Conservation (phyloP, 2,329 filamentous ascomycete species). For the Endoconidiophora laricicola region DNA sequence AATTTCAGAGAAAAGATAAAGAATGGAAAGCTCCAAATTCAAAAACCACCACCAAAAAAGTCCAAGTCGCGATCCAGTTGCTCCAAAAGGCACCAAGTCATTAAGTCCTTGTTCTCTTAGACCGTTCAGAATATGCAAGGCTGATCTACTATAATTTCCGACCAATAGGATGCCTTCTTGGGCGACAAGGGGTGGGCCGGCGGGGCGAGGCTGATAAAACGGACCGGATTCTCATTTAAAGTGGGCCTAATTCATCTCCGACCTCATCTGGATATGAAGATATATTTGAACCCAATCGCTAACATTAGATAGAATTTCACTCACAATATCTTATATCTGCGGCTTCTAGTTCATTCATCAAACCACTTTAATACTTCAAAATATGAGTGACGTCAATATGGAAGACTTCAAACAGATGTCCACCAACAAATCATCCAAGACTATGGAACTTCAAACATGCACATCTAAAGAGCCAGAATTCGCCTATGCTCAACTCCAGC, state of each 20-base stretch:
- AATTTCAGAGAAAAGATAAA: neutral
- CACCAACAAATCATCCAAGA: conserved; percentile 19
- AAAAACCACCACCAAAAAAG: neutral
- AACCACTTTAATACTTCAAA: too few relatives aligned
- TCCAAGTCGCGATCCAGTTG: neutral
- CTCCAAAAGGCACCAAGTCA: neutral
- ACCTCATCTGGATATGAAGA: neutral
- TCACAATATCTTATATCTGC: too few relatives aligned
- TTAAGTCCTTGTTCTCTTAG: neutral
- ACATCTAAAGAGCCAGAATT: conserved; percentile 36
- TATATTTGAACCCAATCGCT: too few relatives aligned
- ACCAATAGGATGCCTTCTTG: conserved; percentile 13
- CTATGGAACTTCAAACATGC: conserved; percentile 32
- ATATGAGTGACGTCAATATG: neutral
- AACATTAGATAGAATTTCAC: too few relatives aligned
- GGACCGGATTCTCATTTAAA: neutral
- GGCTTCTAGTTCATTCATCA: too few relatives aligned
- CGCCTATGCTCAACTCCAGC: conserved; percentile 40
- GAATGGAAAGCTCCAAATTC: neutral
- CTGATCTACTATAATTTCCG: neutral
- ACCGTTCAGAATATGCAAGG: neutral
- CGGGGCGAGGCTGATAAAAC: neutral
- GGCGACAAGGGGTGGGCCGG: too few relatives aligned
- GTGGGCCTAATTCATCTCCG: neutral
- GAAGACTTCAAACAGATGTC: conserved; percentile 18